phyloP scores from a whole-genome alignment of 2,329 filamentous ascomycete species.

The Monosporascus ibericus region DNA sequence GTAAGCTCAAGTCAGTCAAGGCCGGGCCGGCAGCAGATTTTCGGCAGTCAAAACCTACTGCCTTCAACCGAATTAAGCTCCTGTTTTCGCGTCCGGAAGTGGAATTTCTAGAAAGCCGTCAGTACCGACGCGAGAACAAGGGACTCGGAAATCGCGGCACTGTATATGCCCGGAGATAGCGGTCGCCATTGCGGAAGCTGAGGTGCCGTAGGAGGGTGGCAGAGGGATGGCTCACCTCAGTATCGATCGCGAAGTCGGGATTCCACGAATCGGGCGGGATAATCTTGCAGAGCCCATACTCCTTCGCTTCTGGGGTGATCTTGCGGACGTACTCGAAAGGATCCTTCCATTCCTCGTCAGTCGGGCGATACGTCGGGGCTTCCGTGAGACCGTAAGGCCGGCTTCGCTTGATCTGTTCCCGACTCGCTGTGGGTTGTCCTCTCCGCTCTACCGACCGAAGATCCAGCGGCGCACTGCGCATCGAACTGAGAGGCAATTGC shows the following conservation, averaged over 20 bases:
- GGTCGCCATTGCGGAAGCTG: background rate
- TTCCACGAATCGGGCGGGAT: slow-evolving; percentile 93
- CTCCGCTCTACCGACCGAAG: slow-evolving; percentile 86
- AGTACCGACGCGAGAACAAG: slow-evolving; percentile 3
- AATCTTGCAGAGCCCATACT: slow-evolving; percentile 92
- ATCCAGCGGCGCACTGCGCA: slow-evolving; percentile 63
- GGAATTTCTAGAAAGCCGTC: slow-evolving; percentile 64
- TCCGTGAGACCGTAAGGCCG: slow-evolving; percentile 82
- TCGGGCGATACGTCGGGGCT: slow-evolving; percentile 85
- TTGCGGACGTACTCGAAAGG: slow-evolving; percentile 91
- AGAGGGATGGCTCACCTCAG: slow-evolving; percentile 60
- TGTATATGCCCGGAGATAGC: background rate
- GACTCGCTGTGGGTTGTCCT: slow-evolving; percentile 70
- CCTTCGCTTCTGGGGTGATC: slow-evolving; percentile 76
- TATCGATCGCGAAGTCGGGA: slow-evolving; percentile 92
- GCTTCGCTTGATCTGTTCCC: slow-evolving; percentile 69
- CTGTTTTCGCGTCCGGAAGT: slow-evolving; percentile 93
- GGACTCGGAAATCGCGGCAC: background rate
- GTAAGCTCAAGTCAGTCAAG: slow-evolving; percentile 4
- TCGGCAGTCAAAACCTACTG: slow-evolving; percentile 54
- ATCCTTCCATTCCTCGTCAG: slow-evolving; percentile 89
- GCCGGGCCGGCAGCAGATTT: background rate
- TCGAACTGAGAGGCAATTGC: slow-evolving; percentile 47
- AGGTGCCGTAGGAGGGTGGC: background rate
- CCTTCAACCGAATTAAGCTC: slow-evolving; percentile 98